Evolutionary conservation across 2,329 filamentous ascomycete genomes (phyloP), one percentile per base, ranked within the genome.

Genomic region (Botrytis fabae): DNA sequence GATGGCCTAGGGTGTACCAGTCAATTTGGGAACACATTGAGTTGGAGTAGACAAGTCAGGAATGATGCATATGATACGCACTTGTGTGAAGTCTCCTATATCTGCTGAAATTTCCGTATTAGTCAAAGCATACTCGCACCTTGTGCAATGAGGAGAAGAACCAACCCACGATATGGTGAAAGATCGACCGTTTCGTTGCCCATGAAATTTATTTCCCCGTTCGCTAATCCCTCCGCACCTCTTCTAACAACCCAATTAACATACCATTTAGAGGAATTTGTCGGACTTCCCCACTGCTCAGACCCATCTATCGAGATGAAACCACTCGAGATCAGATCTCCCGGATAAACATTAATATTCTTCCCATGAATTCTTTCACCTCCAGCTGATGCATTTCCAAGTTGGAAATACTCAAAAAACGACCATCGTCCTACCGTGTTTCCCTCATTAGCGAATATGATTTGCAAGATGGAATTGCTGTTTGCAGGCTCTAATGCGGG

Each of bases 391-490:
- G 46, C 22, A 42, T 20, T n/a, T 8, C 38, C 25, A 22, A 54
- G 32, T 14, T 40, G 38, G 35, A 54, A 68, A 42, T 68, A 54
- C 16, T 40, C 42, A 9, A 71, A 64, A 6, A 71, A 64, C 14
- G 35, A 66, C 69, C 69, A 71, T 3, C 54, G 22, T 3, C 69
- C 60, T 22, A 64, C 18, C 9, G 38, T 20, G 1, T 22, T 22
- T 20, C 69, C 69, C 22, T 57, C 46, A 57, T 66, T 71, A 5
- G 69, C 69, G 20, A 57, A 7, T 32, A 71, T 60, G 8, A 42
- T 65, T 32, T 71, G 60, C 16, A 71, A 18, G 14, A 71, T 51
- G 14, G 60, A 76, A 77, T 4, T 82, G 32, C 38, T 48, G 22
- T 18, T 18, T 6, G 42, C 28, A 20, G 60, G 69, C 28, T 71